A percentile compares a stretch with the other conserved stretches of the same genome.
These are phyloP conservation scores for Chloranthus sessilifolius DNA, from an alignment of 164 flowering plant genomes.

Conservation along the genomic window DNA sequence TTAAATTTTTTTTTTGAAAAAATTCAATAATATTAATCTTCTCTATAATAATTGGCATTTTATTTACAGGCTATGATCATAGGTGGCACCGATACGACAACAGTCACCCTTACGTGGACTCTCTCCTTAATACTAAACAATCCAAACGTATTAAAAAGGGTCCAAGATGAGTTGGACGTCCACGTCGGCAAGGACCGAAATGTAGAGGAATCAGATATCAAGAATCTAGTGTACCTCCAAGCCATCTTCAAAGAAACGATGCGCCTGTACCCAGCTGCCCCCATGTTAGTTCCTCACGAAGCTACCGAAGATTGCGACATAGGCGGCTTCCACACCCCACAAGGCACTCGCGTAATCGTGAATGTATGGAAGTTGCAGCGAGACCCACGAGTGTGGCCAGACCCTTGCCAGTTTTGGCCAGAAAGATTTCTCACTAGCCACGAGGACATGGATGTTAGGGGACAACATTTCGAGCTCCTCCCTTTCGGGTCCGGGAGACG, in stretches of 20 bases:
- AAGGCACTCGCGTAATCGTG: conserved; percentile 22
- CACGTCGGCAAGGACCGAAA: conserved; percentile 20
- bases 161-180: conserved; percentile 22
- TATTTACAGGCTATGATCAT: conserved; percentile 7
- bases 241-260: conserved; percentile 24
- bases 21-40: too few species aligned
- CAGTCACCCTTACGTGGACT: conserved; percentile 20
- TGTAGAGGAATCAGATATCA: conserved; percentile 26
- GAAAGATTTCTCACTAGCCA: conserved; percentile 26
- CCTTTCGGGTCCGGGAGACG: conserved; percentile 34
- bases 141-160: conserved; percentile 14
- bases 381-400: conserved; percentile 24
- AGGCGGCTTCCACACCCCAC: conserved; percentile 16
- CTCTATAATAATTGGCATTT: too few species aligned
- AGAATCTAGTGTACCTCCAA: conserved; percentile 21
- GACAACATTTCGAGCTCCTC: conserved; percentile 13
- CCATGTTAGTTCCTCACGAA: conserved; percentile 15
- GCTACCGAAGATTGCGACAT: conserved; percentile 21
- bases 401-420: conserved; percentile 25
- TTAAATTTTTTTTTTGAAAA: too few species aligned
- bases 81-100: conserved; percentile 21
- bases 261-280: conserved; percentile 18
- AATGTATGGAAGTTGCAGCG: conserved; percentile 31
- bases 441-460: conserved; percentile 10
- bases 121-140: conserved; percentile 20